Conservation (phyloP, 1,139 yeast species). For the Yamadazyma dendronema region DNA sequence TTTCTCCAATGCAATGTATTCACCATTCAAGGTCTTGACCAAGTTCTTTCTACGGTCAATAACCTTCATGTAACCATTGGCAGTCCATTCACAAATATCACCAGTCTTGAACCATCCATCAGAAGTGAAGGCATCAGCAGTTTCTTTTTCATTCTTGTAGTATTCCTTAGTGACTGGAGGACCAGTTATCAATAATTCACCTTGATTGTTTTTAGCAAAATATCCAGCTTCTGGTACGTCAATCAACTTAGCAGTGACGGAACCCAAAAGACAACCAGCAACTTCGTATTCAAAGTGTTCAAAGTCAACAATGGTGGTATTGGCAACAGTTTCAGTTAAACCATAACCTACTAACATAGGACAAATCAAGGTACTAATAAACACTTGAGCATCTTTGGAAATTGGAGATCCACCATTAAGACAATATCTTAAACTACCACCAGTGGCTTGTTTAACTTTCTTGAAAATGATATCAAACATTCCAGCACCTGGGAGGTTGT, state of each 20-base stretch:
- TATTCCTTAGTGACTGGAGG: constrained; percentile 71
- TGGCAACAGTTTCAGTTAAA: constrained; percentile 94
- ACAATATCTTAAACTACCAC: constrained; percentile 74
- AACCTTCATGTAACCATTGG: constrained; percentile 72
- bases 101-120: constrained; percentile 96
- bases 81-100: constrained; percentile 93
- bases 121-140: constrained; percentile 74
- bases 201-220: constrained; percentile 86
- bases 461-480: constrained; percentile 70
- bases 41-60: constrained; percentile 96
- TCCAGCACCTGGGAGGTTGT: constrained; percentile 72
- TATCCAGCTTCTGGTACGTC: constrained; percentile 94
- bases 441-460: constrained; percentile 91
- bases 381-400: constrained; percentile 81
- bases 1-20: constrained; percentile 95
- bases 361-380: constrained; percentile 72
- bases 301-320: constrained; percentile 70
- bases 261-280: constrained; percentile 80
- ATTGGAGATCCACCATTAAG: constrained; percentile 96
- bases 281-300: constrained; percentile 65
- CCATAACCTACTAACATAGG: constrained; percentile 97
- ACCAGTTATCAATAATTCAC: constrained; percentile 86
- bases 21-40: constrained; percentile 95
- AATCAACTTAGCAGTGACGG: constrained; percentile 83
- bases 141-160: constrained; percentile 81